A percentile compares a stretch with the other conserved stretches of the same genome.
Evolutionary conservation across 2,329 filamentous ascomycete species (phyloP).

Genomic region (Diaporthe sp.): DNA sequence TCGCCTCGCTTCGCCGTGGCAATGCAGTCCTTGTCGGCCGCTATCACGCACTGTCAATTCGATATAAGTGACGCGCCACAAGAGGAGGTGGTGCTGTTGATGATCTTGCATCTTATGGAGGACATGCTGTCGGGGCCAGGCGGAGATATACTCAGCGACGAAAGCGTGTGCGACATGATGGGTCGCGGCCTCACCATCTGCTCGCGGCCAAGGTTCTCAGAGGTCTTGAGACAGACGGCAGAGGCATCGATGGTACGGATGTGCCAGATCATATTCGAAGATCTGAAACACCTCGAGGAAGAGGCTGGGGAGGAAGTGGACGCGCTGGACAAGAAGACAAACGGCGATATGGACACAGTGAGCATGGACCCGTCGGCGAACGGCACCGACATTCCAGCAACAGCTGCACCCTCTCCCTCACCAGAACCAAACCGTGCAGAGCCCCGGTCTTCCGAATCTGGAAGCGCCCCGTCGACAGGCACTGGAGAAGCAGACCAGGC

Average conservation of each 20-base stretch:
- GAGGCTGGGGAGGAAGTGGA: constrained; percentile 78
- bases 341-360: constrained; percentile 79
- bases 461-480: constrained; percentile 49
- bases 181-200: constrained; percentile 97
- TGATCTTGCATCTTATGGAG: constrained; percentile 98
- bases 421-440: constrained; percentile 39
- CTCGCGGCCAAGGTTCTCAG: constrained; percentile 91
- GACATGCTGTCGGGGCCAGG: constrained; percentile 96
- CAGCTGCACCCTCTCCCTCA: constrained; percentile 36
- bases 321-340: constrained; percentile 74
- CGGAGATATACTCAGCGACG: constrained; percentile 93
- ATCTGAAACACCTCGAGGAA: constrained; percentile 87
- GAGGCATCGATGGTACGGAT: constrained; percentile 99
- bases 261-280: constrained; percentile 98
- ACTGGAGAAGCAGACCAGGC: constrained; percentile 41
- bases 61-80: constrained; percentile 95
- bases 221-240: constrained; percentile 89
- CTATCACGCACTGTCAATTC: constrained; percentile 97
- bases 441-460: constrained; percentile 56
- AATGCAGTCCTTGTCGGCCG: constrained; percentile 94
- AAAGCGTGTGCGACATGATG: constrained; percentile 99
- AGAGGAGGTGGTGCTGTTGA: constrained; percentile 93
- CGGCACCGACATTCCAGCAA: constrained; percentile 56
- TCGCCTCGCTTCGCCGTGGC: constrained; percentile 91
- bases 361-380: constrained; percentile 87